These are phyloP conservation scores for Candida andamanensis DNA, from an alignment of 805 yeast species.

Conservation along the genomic window DNA sequence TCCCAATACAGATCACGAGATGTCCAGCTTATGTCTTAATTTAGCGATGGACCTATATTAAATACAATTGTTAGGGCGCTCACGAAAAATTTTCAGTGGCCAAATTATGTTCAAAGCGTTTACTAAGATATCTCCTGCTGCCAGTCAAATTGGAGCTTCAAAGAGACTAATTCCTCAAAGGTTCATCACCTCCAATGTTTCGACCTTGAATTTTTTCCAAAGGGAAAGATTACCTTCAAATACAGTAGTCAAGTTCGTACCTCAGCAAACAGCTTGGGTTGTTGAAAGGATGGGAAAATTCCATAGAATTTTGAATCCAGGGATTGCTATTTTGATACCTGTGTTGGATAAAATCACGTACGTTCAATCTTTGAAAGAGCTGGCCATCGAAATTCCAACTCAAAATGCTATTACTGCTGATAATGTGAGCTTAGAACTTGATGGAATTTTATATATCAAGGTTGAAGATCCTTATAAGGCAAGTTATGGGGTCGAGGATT, in stretches of 20 bases:
- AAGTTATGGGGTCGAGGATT: constrained; percentile 82
- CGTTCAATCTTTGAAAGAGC: constrained; percentile 77
- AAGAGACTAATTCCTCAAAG: too few species aligned
- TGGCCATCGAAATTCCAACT: constrained; percentile 79
- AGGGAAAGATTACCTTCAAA: constrained; percentile 64
- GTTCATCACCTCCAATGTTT: too few species aligned
- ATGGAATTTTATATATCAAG: constrained; percentile 74
- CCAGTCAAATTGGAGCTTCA: too few species aligned
- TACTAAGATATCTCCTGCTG: too few species aligned
- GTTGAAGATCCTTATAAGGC: constrained; percentile 83
- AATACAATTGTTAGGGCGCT: too few species aligned
- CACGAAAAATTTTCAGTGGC: too few species aligned
- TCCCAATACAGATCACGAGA: too few species aligned
- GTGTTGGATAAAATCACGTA: constrained; percentile 71
- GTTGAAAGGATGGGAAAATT: constrained; percentile 90
- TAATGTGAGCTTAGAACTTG: constrained; percentile 79
- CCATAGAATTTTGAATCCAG: constrained; percentile 62
- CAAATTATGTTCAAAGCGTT: too few species aligned
- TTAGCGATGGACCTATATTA: too few species aligned
- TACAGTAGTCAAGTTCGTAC: constrained; percentile 72
- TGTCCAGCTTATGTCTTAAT: too few species aligned
- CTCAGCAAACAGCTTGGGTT: constrained; percentile 88
- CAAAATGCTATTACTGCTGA: constrained; percentile 85
- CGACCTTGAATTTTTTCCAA: constrained; percentile 50
- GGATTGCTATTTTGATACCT: constrained; percentile 70